Base-by-base conservation (phyloP, 306 rosid species). In the Rosa multiflora region DNA sequence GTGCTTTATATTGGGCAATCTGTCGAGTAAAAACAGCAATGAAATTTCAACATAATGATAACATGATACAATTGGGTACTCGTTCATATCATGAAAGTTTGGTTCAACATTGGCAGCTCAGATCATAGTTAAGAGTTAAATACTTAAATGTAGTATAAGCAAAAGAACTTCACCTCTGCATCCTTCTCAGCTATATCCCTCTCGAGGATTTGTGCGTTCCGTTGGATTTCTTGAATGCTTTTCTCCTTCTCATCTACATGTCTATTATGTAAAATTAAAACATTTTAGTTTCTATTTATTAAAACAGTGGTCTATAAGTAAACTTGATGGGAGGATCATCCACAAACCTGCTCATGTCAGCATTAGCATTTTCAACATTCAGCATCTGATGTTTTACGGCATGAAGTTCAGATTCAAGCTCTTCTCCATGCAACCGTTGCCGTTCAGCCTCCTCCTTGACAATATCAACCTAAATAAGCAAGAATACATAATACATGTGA, bases 401-500 rank as follows among this genome's bases (percentile, higher is more conserved):
- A 44, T 87, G 88, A 83, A 95, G 90, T 87, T 95, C 99, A 85
- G 83, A 78, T 81, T 91, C 99, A 47, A 91, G 90, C 72, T 94
- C 99, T 86, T 92, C 99, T 86, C 97, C 86, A 84, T 87, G 89
- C 83, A 92, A 83, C 75, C 87, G 83, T 70, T 92, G 98, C 53
- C 92, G 91, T 85, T 92, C 97, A 20, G 97, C 97, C 86, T 94
- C 99, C 82, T 73, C 95, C 83, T 88, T 92, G 40, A 92, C 79
- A 79, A 95, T 88, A 79, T 89, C 91, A 85, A 90, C 97, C 99
- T 95, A 86, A 78, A 72, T 62, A 84, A 59, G 74, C 29, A 44
- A 29, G 39, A 78, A 81, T 63, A 59, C 20, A n/a, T 43, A 72
- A 81, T 67, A 59, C 21, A 32, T 39, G 48, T 53, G 70, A 46